A percentile compares a stretch with the other conserved stretches of the same genome.
Conservation (phyloP, 1,139 yeast genomes). For the Kodamaea plutei region DNA sequence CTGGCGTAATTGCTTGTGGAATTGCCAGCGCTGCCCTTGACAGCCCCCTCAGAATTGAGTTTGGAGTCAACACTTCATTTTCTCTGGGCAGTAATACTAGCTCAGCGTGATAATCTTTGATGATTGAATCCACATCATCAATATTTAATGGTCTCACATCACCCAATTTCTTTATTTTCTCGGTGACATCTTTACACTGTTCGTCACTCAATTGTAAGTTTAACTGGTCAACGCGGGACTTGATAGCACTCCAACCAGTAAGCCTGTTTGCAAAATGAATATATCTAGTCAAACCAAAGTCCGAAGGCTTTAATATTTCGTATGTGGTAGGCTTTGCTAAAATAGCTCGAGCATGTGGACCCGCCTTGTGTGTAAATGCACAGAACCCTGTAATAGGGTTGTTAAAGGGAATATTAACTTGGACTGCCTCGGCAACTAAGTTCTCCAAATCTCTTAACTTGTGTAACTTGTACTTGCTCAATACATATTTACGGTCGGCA, state of each 20-base stretch:
- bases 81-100: constrained; percentile 9
- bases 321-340: constrained; percentile 59
- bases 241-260: constrained; percentile 54
- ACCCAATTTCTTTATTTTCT: constrained; percentile 52
- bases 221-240: constrained; percentile 46
- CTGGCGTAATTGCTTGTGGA: neutral
- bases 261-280: constrained; percentile 57
- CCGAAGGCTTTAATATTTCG: constrained; percentile 54
- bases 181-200: constrained; percentile 53
- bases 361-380: constrained; percentile 61
- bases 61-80: neutral
- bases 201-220: constrained; percentile 49
- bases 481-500: constrained; percentile 54
- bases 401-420: constrained; percentile 55
- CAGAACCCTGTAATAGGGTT: constrained; percentile 61
- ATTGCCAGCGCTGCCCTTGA: neutral
- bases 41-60: neutral
- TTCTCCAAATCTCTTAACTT: constrained; percentile 55
- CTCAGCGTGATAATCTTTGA: constrained; percentile 42
- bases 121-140: constrained; percentile 48
- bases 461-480: constrained; percentile 51
- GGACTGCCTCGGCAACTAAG: constrained; percentile 55
- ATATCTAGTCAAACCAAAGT: constrained; percentile 54
- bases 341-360: constrained; percentile 59
- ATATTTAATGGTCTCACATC: constrained; percentile 49